Base-by-base conservation (phyloP, 78 protist genomes). In the Pelomyxa schiedti region DNA sequence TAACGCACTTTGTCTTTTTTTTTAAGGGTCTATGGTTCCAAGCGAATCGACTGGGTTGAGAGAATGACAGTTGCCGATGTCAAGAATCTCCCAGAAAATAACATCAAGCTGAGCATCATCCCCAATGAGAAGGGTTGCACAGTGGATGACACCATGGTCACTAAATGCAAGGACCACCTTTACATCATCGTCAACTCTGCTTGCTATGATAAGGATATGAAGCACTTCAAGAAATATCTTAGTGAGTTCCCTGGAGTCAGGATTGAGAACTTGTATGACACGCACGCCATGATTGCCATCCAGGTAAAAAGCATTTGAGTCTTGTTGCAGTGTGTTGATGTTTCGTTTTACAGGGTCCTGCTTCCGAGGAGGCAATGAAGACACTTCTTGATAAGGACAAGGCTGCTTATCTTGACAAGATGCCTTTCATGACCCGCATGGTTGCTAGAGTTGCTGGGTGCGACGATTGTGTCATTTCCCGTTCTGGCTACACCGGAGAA, bases 401-500 rank as follows among this genome's bases (percentile, higher is more conserved):
- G 3, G 90, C 58, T 16, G 58, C 58, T 16, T 24, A 16, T 16
- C 58, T 47, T 16, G 58, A 16, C 58, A 47, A 16, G 58, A 47
- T 16, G 32, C 58, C 3, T 36, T 3, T 1, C 29, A 6, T n/a
- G 40, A 4, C n/a, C 1, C 28, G 3, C 26, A 28, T 29, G 69
- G 4, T 1, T 6, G 67, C 5, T 69, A 32, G 29, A 8, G 68
- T 77, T 1, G 68, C 64, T 2, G 80, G 78, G n/a, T 29, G 67
- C 8, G 65, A 3, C n/a, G 29, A 67, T 22, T 37, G 76, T 58
- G 36, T 29, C 35, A 63, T 93, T 3, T 42, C 89, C 3, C 86
- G 95, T 40, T 85, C 89, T 42, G 98, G 98, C 26, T 96, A 96
- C 82, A 95, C 98, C 24, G 99, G 99, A 36, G 98, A 95, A 77